Percentiles rank a stretch among this genome's conserved stretches.
phyloP scores from a whole-genome alignment of 2,329 filamentous ascomycete genomes.

The Pseudohalonectria lignicola region DNA sequence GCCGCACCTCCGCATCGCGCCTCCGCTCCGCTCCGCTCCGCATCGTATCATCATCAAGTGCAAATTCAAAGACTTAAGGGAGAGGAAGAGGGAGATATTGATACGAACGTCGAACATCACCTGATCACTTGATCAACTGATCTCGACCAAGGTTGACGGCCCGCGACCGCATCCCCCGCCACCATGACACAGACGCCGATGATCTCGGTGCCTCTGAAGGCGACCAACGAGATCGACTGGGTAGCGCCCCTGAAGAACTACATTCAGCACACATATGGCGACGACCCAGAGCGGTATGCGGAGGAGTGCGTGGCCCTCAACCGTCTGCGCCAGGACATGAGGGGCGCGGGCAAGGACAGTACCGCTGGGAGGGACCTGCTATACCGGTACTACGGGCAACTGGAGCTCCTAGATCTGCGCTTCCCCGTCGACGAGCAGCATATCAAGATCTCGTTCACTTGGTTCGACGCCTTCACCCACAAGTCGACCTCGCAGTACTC shows the following conservation, averaged over 20 bases:
- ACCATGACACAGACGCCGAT: conserved; percentile 80
- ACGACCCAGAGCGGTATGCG: conserved; percentile 90
- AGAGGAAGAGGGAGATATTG: too few species aligned
- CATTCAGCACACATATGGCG: conserved; percentile 87
- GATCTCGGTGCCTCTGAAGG: conserved; percentile 87
- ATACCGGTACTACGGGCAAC: conserved; percentile 95
- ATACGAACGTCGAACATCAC: too few species aligned
- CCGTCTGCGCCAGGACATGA: conserved; percentile 93
- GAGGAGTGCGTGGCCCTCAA: conserved; percentile 95
- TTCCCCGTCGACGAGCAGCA: conserved; percentile 98
- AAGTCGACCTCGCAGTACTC: conserved; percentile 97
- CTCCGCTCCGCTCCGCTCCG: too few species aligned
- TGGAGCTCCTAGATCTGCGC: conserved; percentile 85
- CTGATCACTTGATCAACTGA: too few species aligned
- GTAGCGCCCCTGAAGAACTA: conserved; percentile 82
- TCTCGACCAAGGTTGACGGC: too few species aligned
- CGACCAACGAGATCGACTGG: conserved; percentile 98
- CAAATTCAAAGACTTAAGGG: too few species aligned
- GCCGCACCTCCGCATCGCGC: too few species aligned
- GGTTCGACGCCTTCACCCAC: conserved; percentile 99
- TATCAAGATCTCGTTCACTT: conserved; percentile 98
- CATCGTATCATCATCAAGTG: too few species aligned
- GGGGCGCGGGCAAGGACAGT: conserved; percentile 93
- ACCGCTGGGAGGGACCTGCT: conserved; percentile 85
- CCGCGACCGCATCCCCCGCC: conserved; percentile 3